phyloP scores from a whole-genome alignment of 495 filamentous ascomycete species.

The Durotheca rogersii region DNA sequence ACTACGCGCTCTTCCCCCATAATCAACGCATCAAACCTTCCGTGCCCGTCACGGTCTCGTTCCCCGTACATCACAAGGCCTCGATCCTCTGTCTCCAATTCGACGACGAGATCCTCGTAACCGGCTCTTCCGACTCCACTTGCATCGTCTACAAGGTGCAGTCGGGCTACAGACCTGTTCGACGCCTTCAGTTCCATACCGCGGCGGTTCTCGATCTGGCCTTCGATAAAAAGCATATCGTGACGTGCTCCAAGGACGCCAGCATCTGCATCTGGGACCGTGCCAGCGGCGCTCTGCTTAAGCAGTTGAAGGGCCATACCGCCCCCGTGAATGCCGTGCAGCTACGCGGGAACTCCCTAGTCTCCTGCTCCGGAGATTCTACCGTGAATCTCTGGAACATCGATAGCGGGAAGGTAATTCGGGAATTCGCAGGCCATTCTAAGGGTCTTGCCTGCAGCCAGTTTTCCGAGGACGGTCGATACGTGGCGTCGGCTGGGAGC shows the following conservation, averaged over 20 bases:
- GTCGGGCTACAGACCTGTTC: slow-evolving; percentile 72
- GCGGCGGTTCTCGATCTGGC: slow-evolving; percentile 91
- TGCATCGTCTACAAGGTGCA: slow-evolving; percentile 90
- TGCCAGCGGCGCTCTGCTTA: slow-evolving; percentile 66
- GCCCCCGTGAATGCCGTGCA: slow-evolving; percentile 96
- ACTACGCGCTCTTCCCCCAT: slow-evolving; percentile 51
- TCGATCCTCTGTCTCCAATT: slow-evolving; percentile 95
- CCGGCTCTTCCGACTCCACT: slow-evolving; percentile 86
- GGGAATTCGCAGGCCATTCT: slow-evolving; percentile 82
- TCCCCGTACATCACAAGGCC: slow-evolving; percentile 68
- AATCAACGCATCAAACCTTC: slow-evolving; percentile 44
- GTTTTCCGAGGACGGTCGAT: slow-evolving; percentile 86
- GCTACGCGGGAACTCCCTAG: slow-evolving; percentile 84
- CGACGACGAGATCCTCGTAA: slow-evolving; percentile 88
- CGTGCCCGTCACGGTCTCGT: slow-evolving; percentile 49
- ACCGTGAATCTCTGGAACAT: slow-evolving; percentile 94
- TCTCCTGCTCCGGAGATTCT: slow-evolving; percentile 90
- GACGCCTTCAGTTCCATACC: slow-evolving; percentile 71
- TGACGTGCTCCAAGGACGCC: slow-evolving; percentile 93
- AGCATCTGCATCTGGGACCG: slow-evolving; percentile 94
- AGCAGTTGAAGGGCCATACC: slow-evolving; percentile 75
- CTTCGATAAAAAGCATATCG: slow-evolving; percentile 87
- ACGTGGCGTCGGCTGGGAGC: slow-evolving; percentile 89
- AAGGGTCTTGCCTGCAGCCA: slow-evolving; percentile 94
- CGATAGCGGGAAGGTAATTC: slow-evolving; percentile 76